Base-by-base conservation (phyloP, 305 asterid genomes). In the Fraxinus paxiana region DNA sequence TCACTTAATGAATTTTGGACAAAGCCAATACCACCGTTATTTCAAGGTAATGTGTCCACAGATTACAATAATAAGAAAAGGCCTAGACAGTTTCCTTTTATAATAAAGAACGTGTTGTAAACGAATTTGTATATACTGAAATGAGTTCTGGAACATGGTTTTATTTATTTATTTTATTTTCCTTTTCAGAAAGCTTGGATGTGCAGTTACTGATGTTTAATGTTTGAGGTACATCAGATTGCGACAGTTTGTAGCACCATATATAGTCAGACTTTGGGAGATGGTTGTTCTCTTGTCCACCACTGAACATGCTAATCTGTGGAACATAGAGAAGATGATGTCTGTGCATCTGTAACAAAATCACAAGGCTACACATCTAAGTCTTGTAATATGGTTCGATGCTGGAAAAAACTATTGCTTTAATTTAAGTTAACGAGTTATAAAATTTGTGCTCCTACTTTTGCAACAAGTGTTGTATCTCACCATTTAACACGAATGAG, bases 211-310 rank as follows among this genome's bases (percentile, higher is more conserved):
- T 78, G 41, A 84, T 86, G 89, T 83, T 81, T 54, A 77, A 82
- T 63, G 83, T 43, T 80, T 73, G 70, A 76, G 70, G 41, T 77
- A 43, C 80, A 7, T 75, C 76, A 84, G 51, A 73, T 72, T 75
- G 65, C 12, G 79, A 77, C 81, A 67, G 83, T 67, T 63, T 73
- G 83, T 88, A 86, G 63, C 77, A 33, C 38, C 38, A 72, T 28
- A 70, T 65, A 24, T 82, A 24, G 35, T 24, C 17, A 24, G 72
- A 63, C 30, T 22, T 12, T 63, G 33, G 56, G 81, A 73, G 74
- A 88, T 86, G 91, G 86, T 82, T 81, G 69, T 81, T 59, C 73
- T 84, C 67, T 77, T 76, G 81, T 85, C 83, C 79, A 70, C 86
- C 65, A 43, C 86, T 28, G 85, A 87, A 54, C 76, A 73, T 56